Conservation (phyloP, 306 rosid genomes). For the Clitoria ternatea region DNA sequence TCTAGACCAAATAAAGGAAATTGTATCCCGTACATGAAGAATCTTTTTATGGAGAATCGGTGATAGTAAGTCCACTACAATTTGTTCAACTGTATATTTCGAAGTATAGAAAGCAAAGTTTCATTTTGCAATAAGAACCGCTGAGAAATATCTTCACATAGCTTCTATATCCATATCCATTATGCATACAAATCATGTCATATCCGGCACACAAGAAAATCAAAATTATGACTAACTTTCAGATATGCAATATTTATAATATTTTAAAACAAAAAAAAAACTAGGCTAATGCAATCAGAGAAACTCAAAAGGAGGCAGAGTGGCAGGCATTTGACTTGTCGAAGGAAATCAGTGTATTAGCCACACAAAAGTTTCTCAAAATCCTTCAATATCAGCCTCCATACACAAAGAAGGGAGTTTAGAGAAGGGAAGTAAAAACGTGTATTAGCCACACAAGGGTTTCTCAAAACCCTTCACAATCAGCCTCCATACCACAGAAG, state of each 20-base stretch:
- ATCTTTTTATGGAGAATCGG: background rate
- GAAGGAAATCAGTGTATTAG: too few relatives aligned
- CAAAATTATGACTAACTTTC: background rate
- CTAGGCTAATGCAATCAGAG: background rate
- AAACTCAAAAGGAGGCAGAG: background rate
- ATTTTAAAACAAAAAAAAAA: background rate
- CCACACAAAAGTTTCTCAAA: too few relatives aligned
- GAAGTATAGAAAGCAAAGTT: background rate
- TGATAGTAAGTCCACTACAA: background rate
- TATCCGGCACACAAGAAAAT: background rate
- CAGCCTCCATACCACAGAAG: too few relatives aligned
- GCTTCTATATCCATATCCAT: background rate
- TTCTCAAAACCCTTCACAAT: too few relatives aligned
- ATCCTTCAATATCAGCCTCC: too few relatives aligned
- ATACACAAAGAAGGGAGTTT: too few relatives aligned
- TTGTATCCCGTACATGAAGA: background rate
- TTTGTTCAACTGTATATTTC: background rate
- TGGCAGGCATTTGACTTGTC: too few relatives aligned
- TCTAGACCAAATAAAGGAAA: conserved; percentile 3
- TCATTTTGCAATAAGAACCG: background rate
- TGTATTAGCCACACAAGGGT: too few relatives aligned
- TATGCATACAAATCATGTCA: background rate
- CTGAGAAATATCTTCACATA: background rate
- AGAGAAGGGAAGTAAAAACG: too few relatives aligned
- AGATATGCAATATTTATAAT: background rate